These are phyloP conservation scores for Articulospora tetracladia DNA, from an alignment of 495 filamentous ascomycete genomes.

Conservation along the genomic window DNA sequence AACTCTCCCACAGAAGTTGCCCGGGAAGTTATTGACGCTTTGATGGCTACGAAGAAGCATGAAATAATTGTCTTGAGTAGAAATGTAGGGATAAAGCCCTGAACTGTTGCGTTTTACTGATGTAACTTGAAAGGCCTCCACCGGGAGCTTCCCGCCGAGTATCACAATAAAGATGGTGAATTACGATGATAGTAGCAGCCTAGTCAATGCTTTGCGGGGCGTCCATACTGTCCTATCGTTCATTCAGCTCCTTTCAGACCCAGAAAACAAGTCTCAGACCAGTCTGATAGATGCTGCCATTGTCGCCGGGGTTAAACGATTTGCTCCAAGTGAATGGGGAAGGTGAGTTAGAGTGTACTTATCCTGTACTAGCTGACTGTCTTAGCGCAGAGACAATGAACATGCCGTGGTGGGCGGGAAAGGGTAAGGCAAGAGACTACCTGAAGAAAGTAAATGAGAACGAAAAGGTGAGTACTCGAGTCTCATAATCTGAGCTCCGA, in stretches of 20 bases:
- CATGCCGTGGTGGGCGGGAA: constrained; percentile 48
- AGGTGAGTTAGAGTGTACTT: constrained; percentile 8
- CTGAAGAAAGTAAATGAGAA: constrained; percentile 48
- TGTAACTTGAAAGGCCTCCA: no score
- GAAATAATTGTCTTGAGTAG: constrained; percentile 44
- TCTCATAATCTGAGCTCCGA: neutral
- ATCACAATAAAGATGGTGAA: constrained; percentile 27
- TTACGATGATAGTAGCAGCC: constrained; percentile 35
- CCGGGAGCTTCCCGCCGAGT: neutral
- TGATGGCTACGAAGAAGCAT: constrained; percentile 46
- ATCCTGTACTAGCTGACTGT: neutral
- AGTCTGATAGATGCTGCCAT: constrained; percentile 57
- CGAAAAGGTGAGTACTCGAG: constrained; percentile 32
- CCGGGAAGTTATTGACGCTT: constrained; percentile 48
- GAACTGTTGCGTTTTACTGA: neutral
- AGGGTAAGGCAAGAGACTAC: constrained; percentile 42
- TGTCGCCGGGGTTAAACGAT: constrained; percentile 54
- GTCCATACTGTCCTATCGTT: constrained; percentile 56
- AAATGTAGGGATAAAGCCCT: constrained; percentile 29
- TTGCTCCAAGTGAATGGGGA: constrained; percentile 65
- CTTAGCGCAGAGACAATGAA: neutral
- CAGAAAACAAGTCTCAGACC: constrained; percentile 24
- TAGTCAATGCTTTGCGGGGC: constrained; percentile 39
- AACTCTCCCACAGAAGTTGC: constrained; percentile 39
- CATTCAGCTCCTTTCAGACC: constrained; percentile 34